Conservation (phyloP, 1,139 yeast genomes). For the Blastobotrys ciferrii region DNA sequence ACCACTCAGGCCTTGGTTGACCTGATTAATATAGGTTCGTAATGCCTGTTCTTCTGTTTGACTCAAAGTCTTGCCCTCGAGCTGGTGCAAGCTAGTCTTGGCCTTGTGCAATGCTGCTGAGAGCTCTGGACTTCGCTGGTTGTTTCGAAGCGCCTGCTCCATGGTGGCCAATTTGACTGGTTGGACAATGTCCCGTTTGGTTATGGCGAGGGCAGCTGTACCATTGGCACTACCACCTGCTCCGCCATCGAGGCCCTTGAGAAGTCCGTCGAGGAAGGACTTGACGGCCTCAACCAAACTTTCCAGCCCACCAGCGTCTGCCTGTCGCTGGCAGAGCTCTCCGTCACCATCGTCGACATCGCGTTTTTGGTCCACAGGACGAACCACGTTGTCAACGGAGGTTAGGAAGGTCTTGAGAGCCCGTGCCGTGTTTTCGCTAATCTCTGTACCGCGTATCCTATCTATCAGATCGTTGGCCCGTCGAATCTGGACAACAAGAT, state of each 20-base stretch:
- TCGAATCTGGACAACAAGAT: constrained; percentile 1
- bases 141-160: constrained; percentile 1
- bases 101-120: constrained; percentile 2
- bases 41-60: constrained; percentile 4
- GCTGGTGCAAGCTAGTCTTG: constrained; percentile 2
- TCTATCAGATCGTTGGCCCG: constrained; percentile 8
- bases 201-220: background rate
- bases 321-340: constrained; percentile 2
- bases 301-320: background rate
- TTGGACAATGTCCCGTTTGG: constrained; percentile 1
- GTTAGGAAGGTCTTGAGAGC: constrained; percentile 3
- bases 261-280: background rate
- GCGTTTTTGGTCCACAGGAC: constrained; percentile 1
- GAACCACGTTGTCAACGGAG: constrained; percentile 3
- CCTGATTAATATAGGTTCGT: constrained; percentile 4
- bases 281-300: background rate
- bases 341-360: background rate
- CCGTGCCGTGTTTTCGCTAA: constrained; percentile 3
- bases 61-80: constrained; percentile 6
- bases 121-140: constrained; percentile 4
- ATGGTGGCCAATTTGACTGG: background rate
- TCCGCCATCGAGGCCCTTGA: background rate
- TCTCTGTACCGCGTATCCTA: constrained; percentile 2
- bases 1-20: background rate
- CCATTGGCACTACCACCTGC: no score